phyloP scores from a whole-genome alignment of 2,329 filamentous ascomycete genomes.

The Aotearoamyces nothofagi region DNA sequence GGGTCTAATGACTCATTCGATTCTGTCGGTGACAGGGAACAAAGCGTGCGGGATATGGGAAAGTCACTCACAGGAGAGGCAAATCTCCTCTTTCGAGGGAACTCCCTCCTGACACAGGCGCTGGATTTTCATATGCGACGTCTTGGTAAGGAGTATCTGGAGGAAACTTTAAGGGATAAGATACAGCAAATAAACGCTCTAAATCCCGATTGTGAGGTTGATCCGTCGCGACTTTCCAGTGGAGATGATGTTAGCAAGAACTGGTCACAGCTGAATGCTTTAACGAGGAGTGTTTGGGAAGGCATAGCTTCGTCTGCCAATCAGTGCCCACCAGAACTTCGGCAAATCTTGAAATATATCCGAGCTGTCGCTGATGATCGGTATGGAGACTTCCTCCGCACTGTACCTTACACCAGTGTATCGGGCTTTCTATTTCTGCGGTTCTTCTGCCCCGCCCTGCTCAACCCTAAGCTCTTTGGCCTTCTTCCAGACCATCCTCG shows the following conservation, averaged over 20 bases:
- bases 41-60: constrained; percentile 61
- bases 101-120: constrained; percentile 83
- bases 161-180: constrained; percentile 74
- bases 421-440: constrained; percentile 89
- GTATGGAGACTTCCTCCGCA: constrained; percentile 83
- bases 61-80: constrained; percentile 74
- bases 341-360: constrained; percentile 80
- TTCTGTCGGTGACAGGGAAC: constrained; percentile 48
- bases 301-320: constrained; percentile 62
- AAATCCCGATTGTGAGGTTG: constrained; percentile 88
- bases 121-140: constrained; percentile 93
- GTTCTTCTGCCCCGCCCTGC: constrained; percentile 90
- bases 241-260: constrained; percentile 65
- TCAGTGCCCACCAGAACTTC: constrained; percentile 65
- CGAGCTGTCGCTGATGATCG: constrained; percentile 85
- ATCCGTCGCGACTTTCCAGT: constrained; percentile 61
- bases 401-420: constrained; percentile 84
- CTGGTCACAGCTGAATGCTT: constrained; percentile 60
- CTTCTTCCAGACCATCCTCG: constrained; percentile 71
- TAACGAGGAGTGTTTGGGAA: constrained; percentile 76
- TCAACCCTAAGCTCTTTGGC: constrained; percentile 89
- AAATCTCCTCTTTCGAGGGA: constrained; percentile 88
- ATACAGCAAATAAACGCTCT: constrained; percentile 79
- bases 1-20: constrained; percentile 56
- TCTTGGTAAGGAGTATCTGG: constrained; percentile 81